phyloP scores from a whole-genome alignment of 495 filamentous ascomycete genomes.

The Pyronema domesticum region DNA sequence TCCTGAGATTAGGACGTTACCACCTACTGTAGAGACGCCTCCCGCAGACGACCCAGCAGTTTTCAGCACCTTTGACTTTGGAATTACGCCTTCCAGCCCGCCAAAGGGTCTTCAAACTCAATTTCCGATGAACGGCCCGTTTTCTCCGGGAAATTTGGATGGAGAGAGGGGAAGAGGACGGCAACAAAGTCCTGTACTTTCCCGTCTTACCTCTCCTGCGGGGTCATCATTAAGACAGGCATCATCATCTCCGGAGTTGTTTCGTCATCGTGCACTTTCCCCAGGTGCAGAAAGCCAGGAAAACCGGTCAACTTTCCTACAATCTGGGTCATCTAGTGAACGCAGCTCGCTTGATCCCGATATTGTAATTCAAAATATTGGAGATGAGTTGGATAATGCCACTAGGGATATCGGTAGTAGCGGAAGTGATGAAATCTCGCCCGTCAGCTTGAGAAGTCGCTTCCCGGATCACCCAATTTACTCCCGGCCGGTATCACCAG shows the following conservation, averaged over 20 bases:
- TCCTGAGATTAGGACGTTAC: constrained; percentile 11
- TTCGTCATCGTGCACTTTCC: no score
- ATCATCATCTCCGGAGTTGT: no score
- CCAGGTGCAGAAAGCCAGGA: not conserved
- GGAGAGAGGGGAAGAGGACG: constrained; percentile 4
- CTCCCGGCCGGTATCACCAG: not conserved
- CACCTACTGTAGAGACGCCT: constrained; percentile 9
- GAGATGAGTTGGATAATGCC: not conserved
- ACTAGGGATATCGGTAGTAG: not conserved
- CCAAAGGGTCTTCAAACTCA: constrained; percentile 13
- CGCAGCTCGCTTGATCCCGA: not conserved
- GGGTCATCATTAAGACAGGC: no score
- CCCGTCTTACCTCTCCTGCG: not conserved
- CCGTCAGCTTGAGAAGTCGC: not conserved
- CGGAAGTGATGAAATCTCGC: not conserved
- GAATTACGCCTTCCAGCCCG: constrained; percentile 15
- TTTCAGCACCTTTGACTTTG: constrained; percentile 22
- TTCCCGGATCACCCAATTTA: not conserved
- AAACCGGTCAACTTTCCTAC: not conserved
- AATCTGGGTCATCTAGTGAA: not conserved
- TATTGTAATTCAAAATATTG: not conserved
- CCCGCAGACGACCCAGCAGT: not conserved
- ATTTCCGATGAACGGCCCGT: constrained; percentile 16
- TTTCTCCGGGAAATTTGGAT: constrained; percentile 15
- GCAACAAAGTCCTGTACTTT: not conserved